A percentile compares a stretch with the other conserved stretches of the same genome.
phyloP scores from a whole-genome alignment of 352 stramenopile species.

The Pythium brassicae region DNA sequence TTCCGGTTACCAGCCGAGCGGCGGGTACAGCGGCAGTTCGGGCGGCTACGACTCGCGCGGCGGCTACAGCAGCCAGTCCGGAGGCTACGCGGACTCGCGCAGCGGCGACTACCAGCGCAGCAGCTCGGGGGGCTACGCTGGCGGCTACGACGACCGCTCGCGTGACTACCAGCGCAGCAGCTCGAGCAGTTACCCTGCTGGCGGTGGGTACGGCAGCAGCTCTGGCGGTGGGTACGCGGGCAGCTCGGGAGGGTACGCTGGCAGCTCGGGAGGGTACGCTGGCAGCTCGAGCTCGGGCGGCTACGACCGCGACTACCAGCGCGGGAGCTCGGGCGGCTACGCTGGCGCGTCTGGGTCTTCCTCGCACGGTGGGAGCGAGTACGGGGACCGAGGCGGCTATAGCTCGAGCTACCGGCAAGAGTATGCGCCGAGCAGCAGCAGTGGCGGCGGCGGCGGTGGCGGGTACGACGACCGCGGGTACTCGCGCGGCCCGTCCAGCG shows the following conservation, averaged over 20 bases:
- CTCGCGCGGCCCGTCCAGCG: too few relatives aligned
- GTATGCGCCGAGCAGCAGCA: background rate
- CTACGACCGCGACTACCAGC: too few relatives aligned
- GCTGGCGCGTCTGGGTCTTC: constrained; percentile 13
- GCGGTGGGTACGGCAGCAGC: constrained; percentile 20
- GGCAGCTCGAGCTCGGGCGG: constrained; percentile 24
- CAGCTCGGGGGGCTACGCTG: constrained; percentile 17
- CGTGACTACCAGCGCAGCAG: constrained; percentile 7
- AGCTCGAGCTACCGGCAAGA: background rate
- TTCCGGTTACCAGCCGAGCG: constrained; percentile 2
- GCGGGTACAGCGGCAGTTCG: constrained; percentile 16
- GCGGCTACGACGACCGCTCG: constrained; percentile 24
- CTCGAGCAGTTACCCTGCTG: background rate
- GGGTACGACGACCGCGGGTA: constrained; percentile 6
- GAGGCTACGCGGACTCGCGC: background rate
- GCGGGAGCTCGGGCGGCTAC: constrained; percentile 11
- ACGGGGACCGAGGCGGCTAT: background rate
- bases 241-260: constrained; percentile 20
- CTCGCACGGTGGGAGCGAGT: constrained; percentile 9
- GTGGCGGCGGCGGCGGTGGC: constrained; percentile 7
- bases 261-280: constrained; percentile 18
- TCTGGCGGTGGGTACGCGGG: too few relatives aligned
- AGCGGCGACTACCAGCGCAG: constrained; percentile 4
- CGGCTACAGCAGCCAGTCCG: constrained; percentile 15
- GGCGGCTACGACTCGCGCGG: constrained; percentile 18